These are phyloP conservation scores for Fimicolochytrium jonesii DNA, from an alignment of 192 early-diverging fungal genomes.

Conservation along the genomic window DNA sequence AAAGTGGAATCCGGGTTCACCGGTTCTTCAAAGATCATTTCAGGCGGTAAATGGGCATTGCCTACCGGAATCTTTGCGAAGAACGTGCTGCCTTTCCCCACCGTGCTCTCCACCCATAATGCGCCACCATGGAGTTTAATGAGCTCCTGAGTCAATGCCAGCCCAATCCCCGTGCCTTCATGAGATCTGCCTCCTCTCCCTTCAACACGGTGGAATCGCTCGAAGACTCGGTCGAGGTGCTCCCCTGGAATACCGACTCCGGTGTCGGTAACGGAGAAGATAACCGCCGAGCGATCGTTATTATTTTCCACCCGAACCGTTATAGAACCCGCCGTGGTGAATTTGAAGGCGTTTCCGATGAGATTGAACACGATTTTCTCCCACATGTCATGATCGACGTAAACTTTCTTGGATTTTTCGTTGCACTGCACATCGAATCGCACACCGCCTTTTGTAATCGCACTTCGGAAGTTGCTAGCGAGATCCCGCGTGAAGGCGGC, in stretches of 20 bases:
- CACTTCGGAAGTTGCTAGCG: conserved; percentile 50
- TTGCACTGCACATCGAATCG: conserved; percentile 38
- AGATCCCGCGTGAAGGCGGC: conserved; percentile 44
- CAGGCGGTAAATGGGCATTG: conserved; percentile 38
- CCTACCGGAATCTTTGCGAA: conserved; percentile 48
- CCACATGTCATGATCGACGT: conserved; percentile 59
- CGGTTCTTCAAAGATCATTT: conserved; percentile 14
- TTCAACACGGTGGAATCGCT: conserved; percentile 57
- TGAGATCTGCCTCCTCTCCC: conserved; percentile 46
- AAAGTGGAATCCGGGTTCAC: too few species aligned
- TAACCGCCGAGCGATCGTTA: conserved; percentile 26
- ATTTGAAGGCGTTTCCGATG: conserved; percentile 50
- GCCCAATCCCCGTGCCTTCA: conserved; percentile 60
- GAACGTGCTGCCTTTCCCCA: conserved; percentile 49
- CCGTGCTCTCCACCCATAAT: conserved; percentile 33
- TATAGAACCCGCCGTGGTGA: conserved; percentile 36
- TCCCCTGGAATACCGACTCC: conserved; percentile 52
- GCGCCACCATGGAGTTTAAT: conserved; percentile 49
- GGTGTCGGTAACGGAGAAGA: conserved; percentile 29
- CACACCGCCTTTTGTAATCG: conserved; percentile 43
- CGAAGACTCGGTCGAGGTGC: conserved; percentile 48
- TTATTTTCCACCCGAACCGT: conserved; percentile 22
- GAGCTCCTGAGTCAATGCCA: conserved; percentile 52
- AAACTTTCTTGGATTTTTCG: conserved; percentile 17
- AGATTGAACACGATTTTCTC: conserved; percentile 59